Conservation (phyloP, 495 filamentous ascomycete species). For the Penicillium daleae region DNA sequence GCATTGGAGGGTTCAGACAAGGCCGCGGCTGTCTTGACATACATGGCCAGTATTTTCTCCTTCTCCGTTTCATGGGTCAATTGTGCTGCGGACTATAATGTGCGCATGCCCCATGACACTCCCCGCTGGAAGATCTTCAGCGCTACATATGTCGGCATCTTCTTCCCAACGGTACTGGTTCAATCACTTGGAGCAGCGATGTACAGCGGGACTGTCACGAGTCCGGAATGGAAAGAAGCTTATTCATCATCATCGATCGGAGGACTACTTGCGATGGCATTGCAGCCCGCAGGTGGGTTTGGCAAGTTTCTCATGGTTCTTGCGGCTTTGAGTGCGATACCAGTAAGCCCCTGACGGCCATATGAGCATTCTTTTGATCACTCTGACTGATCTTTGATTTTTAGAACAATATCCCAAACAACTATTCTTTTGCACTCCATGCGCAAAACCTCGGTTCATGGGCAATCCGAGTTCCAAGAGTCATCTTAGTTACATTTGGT, state of each 20-base stretch:
- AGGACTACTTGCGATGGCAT: conserved; percentile 60
- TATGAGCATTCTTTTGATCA: not conserved
- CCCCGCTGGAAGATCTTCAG: conserved; percentile 59
- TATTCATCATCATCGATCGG: conserved; percentile 60
- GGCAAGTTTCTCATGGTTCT: conserved; percentile 44
- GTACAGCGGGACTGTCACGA: conserved; percentile 54
- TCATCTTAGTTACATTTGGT: conserved; percentile 33
- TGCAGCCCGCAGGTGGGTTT: conserved; percentile 51
- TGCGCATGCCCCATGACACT: conserved; percentile 61
- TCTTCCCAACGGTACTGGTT: conserved; percentile 63
- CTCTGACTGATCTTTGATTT: not conserved
- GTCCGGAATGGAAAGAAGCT: conserved; percentile 50
- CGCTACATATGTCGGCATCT: conserved; percentile 64
- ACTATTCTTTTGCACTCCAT: conserved; percentile 35
- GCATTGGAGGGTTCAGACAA: conserved; percentile 52
- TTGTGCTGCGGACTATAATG: conserved; percentile 70
- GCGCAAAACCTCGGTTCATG: conserved; percentile 41
- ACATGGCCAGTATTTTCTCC: conserved; percentile 63
- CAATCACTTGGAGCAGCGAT: conserved; percentile 69
- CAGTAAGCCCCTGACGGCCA: conserved; percentile 22
- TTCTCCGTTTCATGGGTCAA: conserved; percentile 68
- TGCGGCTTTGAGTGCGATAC: conserved; percentile 41
- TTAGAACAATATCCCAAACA: conserved; percentile 38
- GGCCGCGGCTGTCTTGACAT: conserved; percentile 62
- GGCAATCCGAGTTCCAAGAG: conserved; percentile 37